Evolutionary conservation across 768 basidiomycete genomes (phyloP).

Genomic region (Suillus brevipes): DNA sequence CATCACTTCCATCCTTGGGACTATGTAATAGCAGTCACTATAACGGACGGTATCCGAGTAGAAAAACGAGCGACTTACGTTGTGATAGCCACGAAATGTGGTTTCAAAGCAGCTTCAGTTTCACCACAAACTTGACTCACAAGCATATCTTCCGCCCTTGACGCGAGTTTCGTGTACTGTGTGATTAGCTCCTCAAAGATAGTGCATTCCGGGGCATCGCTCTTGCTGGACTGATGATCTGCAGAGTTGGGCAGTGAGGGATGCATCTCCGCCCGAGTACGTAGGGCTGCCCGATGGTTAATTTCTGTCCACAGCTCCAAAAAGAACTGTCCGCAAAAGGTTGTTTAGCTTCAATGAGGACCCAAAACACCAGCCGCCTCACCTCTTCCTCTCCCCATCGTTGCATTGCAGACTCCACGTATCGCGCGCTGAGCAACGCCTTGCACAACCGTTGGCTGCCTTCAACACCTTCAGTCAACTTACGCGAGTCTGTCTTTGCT

Average conservation of each 20-base stretch:
- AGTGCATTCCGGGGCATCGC: conserved; percentile 53
- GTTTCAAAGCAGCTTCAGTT: conserved; percentile 71
- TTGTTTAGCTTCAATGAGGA: conserved; percentile 6
- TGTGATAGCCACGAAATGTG: conserved; percentile 61
- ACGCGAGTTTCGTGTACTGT: conserved; percentile 58
- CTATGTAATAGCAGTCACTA: neutral
- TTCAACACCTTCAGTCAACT: conserved; percentile 78
- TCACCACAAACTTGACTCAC: conserved; percentile 82
- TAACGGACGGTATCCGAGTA: neutral
- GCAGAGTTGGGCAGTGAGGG: conserved; percentile 51
- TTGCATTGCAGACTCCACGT: conserved; percentile 67
- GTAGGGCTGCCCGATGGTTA: conserved; percentile 56
- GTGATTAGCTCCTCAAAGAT: conserved; percentile 79
- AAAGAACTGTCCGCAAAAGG: conserved; percentile 68
- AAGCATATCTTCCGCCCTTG: conserved; percentile 85
- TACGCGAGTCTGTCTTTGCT: conserved; percentile 48
- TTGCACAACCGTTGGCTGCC: conserved; percentile 85
- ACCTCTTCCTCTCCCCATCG: conserved; percentile 92
- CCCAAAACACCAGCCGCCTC: conserved; percentile 34
- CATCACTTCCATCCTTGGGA: neutral
- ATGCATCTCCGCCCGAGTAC: conserved; percentile 50
- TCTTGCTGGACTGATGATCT: conserved; percentile 13
- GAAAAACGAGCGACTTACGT: conserved; percentile 34
- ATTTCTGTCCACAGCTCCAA: conserved; percentile 88
- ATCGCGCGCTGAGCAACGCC: conserved; percentile 79